Evolutionary conservation across 371 early-diverging fungal genomes (phyloP), one percentile per base, ranked within the genome.

Genomic region (Conidiobolus incongruus): DNA sequence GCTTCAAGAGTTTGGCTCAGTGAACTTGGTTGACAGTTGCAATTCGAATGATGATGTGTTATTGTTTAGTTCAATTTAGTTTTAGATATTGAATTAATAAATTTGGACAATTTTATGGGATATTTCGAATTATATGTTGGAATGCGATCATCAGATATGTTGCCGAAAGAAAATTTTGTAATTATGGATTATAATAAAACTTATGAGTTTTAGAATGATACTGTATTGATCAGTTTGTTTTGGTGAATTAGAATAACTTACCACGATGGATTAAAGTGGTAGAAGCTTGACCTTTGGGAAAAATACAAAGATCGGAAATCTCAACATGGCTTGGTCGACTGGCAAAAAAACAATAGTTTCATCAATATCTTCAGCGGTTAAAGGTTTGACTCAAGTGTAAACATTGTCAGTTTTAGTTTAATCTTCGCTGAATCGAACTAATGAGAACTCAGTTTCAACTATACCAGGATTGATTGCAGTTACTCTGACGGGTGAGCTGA

Each of bases 401-500:
- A 86, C 83, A 13, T 52, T 60, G 38, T 75, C 78, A 4, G 89
- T 88, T 56, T 66, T 75, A 12, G 60, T 55, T 52, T 75, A 69
- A 52, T 90, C 85, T 2, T 90, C 91, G 21, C 60, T 46, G 59
- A 80, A 89, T 17, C 92, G 63, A 13, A 93, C 65, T 11, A 77
- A 61, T 2, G 84, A 82, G 66, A 91, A 93, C 53, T 92, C 90
- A 3, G 91, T 92, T 56, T 92, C 77, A 1, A 86, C 89, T 59
- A 81, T 53, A 1, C 84, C 83, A 33, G 83, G 81, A 23, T 65
- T 65, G 22, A 83, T 75, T 46, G 67, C 66, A 17, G 72, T 72
- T 29, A 85, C 77, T 5, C 73, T 63, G 34, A 94, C 72, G 7
- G 77, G 75, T 0, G 83, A n/a, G n/a, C n/a, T n/a, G 8, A 83